Conservation (phyloP, 1,139 yeast species). For the Suhomyces yuchorum region DNA sequence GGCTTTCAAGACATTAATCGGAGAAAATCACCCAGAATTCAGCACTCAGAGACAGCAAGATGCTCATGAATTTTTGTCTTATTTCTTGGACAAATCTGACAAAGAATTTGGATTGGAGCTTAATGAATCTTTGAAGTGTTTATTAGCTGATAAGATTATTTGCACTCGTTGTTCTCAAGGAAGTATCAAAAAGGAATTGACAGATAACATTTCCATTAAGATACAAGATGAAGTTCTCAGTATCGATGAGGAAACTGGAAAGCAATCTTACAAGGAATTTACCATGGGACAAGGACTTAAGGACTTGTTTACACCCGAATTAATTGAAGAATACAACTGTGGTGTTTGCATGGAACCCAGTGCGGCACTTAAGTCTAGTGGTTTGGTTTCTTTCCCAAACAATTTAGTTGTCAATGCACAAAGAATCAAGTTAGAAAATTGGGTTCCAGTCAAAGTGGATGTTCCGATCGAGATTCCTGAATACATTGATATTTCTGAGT, state of each 20-base stretch:
- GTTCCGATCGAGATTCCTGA: constrained; percentile 69
- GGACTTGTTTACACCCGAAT: constrained; percentile 51
- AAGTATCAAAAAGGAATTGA: constrained; percentile 54
- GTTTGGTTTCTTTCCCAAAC: constrained; percentile 67
- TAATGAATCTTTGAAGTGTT: constrained; percentile 62
- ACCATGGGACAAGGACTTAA: constrained; percentile 54
- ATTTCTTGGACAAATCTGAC: constrained; percentile 66
- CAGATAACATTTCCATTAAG: constrained; percentile 71
- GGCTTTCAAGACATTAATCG: constrained; percentile 73
- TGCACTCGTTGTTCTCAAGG: constrained; percentile 68
- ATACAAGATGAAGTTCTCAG: constrained; percentile 44
- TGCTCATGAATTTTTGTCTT: constrained; percentile 84
- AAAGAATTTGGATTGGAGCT: constrained; percentile 46
- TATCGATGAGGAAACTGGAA: constrained; percentile 43
- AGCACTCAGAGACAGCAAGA: constrained; percentile 90
- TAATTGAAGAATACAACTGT: constrained; percentile 67
- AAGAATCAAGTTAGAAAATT: constrained; percentile 79
- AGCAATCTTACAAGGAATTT: constrained; percentile 51
- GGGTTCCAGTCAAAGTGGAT: constrained; percentile 86
- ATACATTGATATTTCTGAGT: constrained; percentile 32
- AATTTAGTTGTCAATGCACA: constrained; percentile 73
- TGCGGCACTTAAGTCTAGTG: constrained; percentile 48
- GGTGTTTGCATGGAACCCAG: constrained; percentile 53
- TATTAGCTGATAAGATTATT: constrained; percentile 62
- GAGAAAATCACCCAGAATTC: constrained; percentile 79